Evolutionary conservation across 2,329 filamentous ascomycete species (phyloP), one percentile per base, ranked within the genome.

Genomic region (Botryotinia calthae): DNA sequence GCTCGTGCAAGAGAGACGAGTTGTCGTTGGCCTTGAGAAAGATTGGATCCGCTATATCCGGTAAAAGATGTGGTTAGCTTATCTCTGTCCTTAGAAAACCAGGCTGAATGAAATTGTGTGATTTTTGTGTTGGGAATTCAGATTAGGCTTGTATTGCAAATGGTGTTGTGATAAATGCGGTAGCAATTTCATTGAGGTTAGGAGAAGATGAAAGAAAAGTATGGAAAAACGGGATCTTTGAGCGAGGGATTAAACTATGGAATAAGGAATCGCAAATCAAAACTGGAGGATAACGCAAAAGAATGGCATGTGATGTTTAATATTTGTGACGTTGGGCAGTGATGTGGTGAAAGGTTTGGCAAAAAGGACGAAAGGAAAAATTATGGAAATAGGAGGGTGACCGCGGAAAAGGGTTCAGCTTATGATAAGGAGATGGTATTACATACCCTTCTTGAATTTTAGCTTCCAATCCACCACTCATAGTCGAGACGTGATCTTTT

Each of bases 11-110:
- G 87, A 28, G 95, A 98, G 70, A 99, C 88, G 74, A 99, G 90
- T 83, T 99, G 96, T 70, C 95, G 90, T 83, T 99, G 97, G 67
- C 96, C 96, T 81, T 97, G 92, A 73, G 94, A 98, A 73, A 99
- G 88, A 82, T 99, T 99, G 74, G 94, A 97, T 72, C 96, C 93
- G 31, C 79, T 95, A 80, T 73, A 46, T 28, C 25, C 58, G 4
- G 18, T 34, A 56, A 34, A 61, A 58, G 25, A 56, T 37, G 70
- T 51, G 46, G 65, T 74, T 71, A 68, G 73, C 70, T 74, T 62
- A 44, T n/a, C 34, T 61, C 28, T 25, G 6, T 28, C 20, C n/a
- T 61, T 12, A 31, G 34, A 37, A 70, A 70, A 56, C 51, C 40
- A 58, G 28, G 46, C 20, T 42, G 31, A 37, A 48, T 54, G 16